Evolutionary conservation across 345 rosid genomes (phyloP), one percentile per base, ranked within the genome.

Genomic region (Acer saccharum): DNA sequence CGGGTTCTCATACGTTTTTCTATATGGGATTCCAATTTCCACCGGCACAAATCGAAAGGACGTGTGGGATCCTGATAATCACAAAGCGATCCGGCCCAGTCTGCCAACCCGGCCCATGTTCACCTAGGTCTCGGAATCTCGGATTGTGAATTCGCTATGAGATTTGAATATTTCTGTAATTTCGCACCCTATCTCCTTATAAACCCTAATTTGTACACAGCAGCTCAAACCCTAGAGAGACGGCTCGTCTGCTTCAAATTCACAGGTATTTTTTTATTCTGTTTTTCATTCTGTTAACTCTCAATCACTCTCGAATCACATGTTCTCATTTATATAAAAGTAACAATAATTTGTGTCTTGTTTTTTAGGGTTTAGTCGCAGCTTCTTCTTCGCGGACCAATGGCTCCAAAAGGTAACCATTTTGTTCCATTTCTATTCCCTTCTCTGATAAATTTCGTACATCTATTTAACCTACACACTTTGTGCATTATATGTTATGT

Each of bases 201-300:
- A 87, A 84, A 77, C 84, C 88, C 85, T 75, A 54, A 54, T 66
- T 41, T 46, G 54, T 7, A 17, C 44, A 60, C 2, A 25, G 7
- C 32, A 5, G 3, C 23, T 16, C 84, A 76, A 81, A 76, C 84
- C 88, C 86, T 79, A 82, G 71, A 35, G 23, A 61, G 66, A 72
- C 84, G 68, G 78, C 71, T 16, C 20, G 54, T 78, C 84, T 41
- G 68, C 77, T 43, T 25, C 54, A 12, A 50, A 67, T n/a, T 57
- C 6, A 8, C 84, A 82, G 88, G 90, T 83, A 16, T 57, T 2
- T 39, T 17, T 21, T 44, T 3, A 27, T 43, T 21, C 7, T 62
- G 18, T 44, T 4, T 46, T 43, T 21, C 5, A 44, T 35, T 46
- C 39, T 35, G 6, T 5, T n/a, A 60, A 1, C 27, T 2, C 1